Evolutionary conservation across 176 grass and related monocot species (phyloP), one percentile per base, ranked within the genome.

Genomic region (Calamus simplicifolius): DNA sequence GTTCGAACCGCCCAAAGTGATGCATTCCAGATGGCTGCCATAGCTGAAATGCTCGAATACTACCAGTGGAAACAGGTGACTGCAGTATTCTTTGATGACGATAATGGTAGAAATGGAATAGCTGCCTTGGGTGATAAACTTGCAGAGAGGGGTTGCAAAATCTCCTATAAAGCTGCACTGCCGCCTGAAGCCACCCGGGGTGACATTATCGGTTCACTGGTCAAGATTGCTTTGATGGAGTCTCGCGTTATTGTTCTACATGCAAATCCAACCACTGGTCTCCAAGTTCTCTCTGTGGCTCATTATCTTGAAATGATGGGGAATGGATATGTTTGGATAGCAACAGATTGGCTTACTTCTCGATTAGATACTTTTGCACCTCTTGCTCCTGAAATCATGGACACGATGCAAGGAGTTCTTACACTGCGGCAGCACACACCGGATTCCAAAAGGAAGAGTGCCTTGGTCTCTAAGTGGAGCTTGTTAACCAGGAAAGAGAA

Each of bases 271-370:
- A 71, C 30, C 35, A 54, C 52, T 2, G 93, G 84, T 54, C 69
- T 80, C 12, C n/a, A 31, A 73, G 25, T 97, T 72, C 66, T 97
- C 31, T 82, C 81, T 18, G 50, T 88, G 49, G 93, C 87, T 7
- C 75, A 88, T 48, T 64, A 35, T 53, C 64, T 97, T 54, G 72
- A 91, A 25, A 97, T 97, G 87, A 85, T 97, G 66, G 73, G 72
- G 8, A 82, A 75, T 51, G 93, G 93, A 0, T 97, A 91, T 67
- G 93, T 91, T 23, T 97, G 93, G 93, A 97, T 97, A 62, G 81
- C 84, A 14, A 91, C 93, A 29, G 87, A 91, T 64, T 97, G 93
- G 93, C 87, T 97, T 62, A 75, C 84, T 61, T 29, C 81, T 64
- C 67, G 72, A 52, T 55, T 97, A 50, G 93, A 97, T 83, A 75